Conservation (phyloP, 768 basidiomycete genomes). For the Phylloporus sp. region DNA sequence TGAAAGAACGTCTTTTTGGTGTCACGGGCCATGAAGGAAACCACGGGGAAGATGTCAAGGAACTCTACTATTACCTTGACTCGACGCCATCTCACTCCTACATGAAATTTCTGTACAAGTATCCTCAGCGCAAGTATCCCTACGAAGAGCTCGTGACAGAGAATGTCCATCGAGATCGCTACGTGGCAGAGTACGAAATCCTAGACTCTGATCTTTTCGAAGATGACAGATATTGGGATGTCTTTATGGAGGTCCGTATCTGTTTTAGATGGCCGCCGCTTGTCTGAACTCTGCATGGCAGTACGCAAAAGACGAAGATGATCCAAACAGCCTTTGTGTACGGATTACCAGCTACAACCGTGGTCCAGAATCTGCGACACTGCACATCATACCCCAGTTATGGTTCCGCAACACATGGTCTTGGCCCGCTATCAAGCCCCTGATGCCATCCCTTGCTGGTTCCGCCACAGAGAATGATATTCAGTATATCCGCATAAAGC, state of each 20-base stretch:
- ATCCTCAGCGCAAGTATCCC: conserved; percentile 87
- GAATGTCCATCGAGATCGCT: conserved; percentile 74
- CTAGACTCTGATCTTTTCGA: conserved; percentile 90
- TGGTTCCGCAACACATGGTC: conserved; percentile 99
- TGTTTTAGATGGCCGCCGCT: not conserved
- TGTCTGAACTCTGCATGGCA: conserved; percentile 29
- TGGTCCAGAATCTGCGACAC: conserved; percentile 88
- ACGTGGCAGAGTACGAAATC: conserved; percentile 91
- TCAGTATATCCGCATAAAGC: conserved; percentile 65
- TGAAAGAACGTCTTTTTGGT: conserved; percentile 96
- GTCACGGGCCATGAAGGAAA: conserved; percentile 97
- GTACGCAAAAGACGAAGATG: conserved; percentile 97
- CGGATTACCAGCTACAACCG: conserved; percentile 97
- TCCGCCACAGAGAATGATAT: conserved; percentile 47
- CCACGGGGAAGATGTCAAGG: conserved; percentile 99
- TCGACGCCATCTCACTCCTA: conserved; percentile 99
- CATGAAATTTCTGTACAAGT: conserved; percentile 99
- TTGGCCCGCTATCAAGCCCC: conserved; percentile 71
- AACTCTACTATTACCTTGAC: conserved; percentile 97
- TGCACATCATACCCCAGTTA: conserved; percentile 93
- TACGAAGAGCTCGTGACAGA: conserved; percentile 92
- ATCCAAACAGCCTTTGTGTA: conserved; percentile 82
- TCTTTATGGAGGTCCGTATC: conserved; percentile 85
- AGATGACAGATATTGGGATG: conserved; percentile 95
- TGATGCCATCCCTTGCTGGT: conserved; percentile 57